Evolutionary conservation across 345 rosid species (phyloP), one percentile per base, ranked within the genome.

Genomic region (Hirschfeldia incana): DNA sequence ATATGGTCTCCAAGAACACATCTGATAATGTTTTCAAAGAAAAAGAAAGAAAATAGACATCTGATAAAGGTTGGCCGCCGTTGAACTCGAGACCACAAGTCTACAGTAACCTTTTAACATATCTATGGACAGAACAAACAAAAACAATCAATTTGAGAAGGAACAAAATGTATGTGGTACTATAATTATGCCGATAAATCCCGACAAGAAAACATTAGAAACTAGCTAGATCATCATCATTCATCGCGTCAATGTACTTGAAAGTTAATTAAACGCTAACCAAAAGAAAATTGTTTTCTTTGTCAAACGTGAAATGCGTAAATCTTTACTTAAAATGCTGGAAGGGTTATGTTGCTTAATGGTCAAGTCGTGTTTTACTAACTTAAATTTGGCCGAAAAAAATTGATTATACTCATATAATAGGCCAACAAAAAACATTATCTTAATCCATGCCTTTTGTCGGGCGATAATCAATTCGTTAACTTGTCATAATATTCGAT

Each of bases 171-270:
- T 68, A 74, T 74, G 70, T 68, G 75, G 61, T 61, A 74, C 62
- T 74, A 79, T 74, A 74, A 79, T 79, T 79, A 36, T 79, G 65
- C 78, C 60, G 65, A 79, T 79, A 68, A 34, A 62, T 68, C 28
- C 82, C 75, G 78, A 79, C 82, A 62, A 74, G 67, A 32, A 79
- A 79, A 79, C 78, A 78, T 66, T 42, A 67, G 69, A 67, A 59
- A 59, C 82, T 78, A 78, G 78, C 75, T 79, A 67, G 78, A 68
- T 74, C 75, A 79, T 79, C 60, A 79, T 79, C 60, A 79, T 68
- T 79, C 71, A 74, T 49, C 49, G 49, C 70, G 74, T 73, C 78
- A 67, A 11, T 59, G 69, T 78, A 73, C 72, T 78, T 72, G 49
- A 11, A 37, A 49, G 58, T 10, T 44, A 11, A 60, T 59, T 65